Percentiles rank a stretch among this genome's conserved stretches.
These are phyloP conservation scores for Microcera coccophila DNA, from an alignment of 2,329 filamentous ascomycete genomes.

Conservation along the genomic window DNA sequence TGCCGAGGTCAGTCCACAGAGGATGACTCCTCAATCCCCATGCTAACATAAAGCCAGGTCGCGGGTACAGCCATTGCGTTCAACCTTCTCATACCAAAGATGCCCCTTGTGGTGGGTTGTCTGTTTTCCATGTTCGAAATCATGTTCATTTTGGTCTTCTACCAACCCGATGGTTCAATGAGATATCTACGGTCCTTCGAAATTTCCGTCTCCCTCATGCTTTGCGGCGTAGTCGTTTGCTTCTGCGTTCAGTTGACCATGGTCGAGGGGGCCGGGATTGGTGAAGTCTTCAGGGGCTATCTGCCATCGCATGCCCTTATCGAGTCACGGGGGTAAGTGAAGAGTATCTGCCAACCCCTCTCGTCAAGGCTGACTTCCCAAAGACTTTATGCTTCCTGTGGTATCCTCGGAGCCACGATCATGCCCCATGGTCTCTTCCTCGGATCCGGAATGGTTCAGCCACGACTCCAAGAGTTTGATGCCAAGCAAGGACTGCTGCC, in stretches of 20 bases:
- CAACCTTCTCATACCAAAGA: constrained; percentile 59
- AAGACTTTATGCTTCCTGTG: constrained; percentile 63
- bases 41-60: constrained; percentile 38
- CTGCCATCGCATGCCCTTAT: constrained; percentile 58
- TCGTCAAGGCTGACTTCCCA: constrained; percentile 12
- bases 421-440: constrained; percentile 69
- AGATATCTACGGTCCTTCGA: constrained; percentile 60
- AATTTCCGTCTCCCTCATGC: constrained; percentile 57
- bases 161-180: constrained; percentile 57
- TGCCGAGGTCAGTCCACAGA: constrained; percentile 46
- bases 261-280: constrained; percentile 51
- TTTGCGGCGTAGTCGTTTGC: constrained; percentile 64
- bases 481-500: constrained; percentile 52
- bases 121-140: constrained; percentile 66
- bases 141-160: constrained; percentile 64
- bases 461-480: constrained; percentile 63
- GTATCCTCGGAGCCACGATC: constrained; percentile 72
- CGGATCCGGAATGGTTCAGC: constrained; percentile 65
- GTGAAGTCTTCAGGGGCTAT: constrained; percentile 62
- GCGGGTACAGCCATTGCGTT: constrained; percentile 70
- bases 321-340: constrained; percentile 49
- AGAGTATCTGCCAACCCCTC: neutral
- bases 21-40: neutral
- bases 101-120: constrained; percentile 65
- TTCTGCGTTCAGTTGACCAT: constrained; percentile 67